phyloP scores from a whole-genome alignment of 2,329 filamentous ascomycete species.

The Talaromyces funiculosus region DNA sequence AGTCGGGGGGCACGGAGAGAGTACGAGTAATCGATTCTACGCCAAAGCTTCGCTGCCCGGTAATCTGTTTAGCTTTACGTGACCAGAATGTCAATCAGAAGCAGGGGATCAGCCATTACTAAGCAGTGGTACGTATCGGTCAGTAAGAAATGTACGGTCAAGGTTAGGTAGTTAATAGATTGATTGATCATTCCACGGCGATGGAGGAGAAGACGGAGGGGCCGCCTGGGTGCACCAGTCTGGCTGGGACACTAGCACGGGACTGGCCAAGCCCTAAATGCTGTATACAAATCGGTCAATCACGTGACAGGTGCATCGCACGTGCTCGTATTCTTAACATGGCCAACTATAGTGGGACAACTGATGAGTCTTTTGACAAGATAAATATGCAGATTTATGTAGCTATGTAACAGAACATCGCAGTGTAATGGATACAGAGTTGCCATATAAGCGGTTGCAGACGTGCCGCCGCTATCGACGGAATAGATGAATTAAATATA shows the following conservation, averaged over 20 bases:
- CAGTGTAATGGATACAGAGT: neutral
- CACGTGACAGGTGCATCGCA: neutral
- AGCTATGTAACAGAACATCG: neutral
- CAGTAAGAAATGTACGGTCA: neutral
- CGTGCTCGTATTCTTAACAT: neutral
- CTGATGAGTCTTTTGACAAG: neutral
- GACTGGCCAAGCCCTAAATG: neutral
- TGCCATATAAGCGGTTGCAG: neutral
- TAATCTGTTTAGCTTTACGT: neutral
- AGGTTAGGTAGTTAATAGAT: neutral
- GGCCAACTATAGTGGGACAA: neutral
- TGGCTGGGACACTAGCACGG: neutral
- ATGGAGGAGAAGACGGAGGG: neutral
- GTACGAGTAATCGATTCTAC: neutral
- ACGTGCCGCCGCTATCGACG: neutral
- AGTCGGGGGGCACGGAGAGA: neutral
- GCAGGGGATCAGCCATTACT: constrained; percentile 1
- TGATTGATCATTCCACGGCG: neutral
- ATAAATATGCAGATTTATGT: neutral
- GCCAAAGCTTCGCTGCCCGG: neutral
- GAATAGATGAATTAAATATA: neutral
- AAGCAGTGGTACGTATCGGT: neutral
- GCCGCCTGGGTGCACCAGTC: neutral
- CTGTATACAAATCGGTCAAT: neutral
- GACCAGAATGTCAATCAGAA: constrained; percentile 2